phyloP scores from a whole-genome alignment of 352 stramenopile species.

The Phytophthora vignae region DNA sequence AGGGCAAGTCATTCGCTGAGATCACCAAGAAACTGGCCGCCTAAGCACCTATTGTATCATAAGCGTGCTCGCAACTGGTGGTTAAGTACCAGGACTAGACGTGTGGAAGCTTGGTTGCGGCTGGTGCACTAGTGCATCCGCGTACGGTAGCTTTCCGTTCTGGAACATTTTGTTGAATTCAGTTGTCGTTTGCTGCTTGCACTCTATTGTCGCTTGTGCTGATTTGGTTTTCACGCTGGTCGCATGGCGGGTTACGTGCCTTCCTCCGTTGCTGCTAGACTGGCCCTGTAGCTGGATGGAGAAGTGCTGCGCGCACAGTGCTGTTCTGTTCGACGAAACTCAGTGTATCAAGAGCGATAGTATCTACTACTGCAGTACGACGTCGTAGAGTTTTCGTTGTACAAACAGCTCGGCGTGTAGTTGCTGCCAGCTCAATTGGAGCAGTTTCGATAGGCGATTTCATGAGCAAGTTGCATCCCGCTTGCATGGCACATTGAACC shows the following conservation, averaged over 20 bases:
- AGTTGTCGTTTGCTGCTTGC: slow-evolving; percentile 5
- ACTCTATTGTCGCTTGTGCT: neutral
- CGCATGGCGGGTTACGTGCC: neutral
- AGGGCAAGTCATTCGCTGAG: slow-evolving; percentile 27
- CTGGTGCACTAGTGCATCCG: neutral
- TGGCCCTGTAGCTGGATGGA: too few species aligned
- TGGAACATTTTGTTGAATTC: slow-evolving; percentile 1
- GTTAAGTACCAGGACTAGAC: slow-evolving; percentile 4
- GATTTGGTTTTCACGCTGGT: neutral
- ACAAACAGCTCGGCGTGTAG: too few species aligned
- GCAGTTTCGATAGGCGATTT: neutral
- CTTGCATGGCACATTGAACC: neutral
- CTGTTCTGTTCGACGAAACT: too few species aligned
- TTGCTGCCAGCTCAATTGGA: too few species aligned
- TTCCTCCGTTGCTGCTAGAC: too few species aligned
- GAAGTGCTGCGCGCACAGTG: too few species aligned
- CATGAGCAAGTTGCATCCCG: neutral
- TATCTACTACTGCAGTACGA: too few species aligned
- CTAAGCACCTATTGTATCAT: slow-evolving; percentile 29
- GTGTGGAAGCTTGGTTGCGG: neutral
- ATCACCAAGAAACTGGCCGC: slow-evolving; percentile 81
- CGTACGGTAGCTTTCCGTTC: neutral
- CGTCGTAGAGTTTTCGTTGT: too few species aligned
- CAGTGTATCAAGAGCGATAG: too few species aligned
- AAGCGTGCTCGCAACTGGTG: neutral